phyloP scores from a whole-genome alignment of 495 filamentous ascomycete genomes.

The Symbiotaphrina buchneri region DNA sequence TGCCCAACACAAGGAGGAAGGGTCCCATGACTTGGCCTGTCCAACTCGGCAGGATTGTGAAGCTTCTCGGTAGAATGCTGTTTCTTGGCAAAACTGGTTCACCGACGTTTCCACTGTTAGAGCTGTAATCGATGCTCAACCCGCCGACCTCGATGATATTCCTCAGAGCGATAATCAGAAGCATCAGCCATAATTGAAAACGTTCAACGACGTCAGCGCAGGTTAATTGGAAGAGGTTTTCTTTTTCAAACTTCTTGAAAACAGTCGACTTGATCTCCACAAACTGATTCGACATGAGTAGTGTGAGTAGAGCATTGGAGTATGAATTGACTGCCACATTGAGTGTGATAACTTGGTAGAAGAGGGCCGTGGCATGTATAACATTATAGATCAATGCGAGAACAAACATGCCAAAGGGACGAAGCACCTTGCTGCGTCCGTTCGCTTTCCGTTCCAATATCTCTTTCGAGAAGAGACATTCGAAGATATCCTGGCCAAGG shows the following conservation, averaged over 20 bases:
- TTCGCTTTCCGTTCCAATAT: slow-evolving; percentile 70
- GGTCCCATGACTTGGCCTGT: slow-evolving; percentile 76
- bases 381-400: slow-evolving; percentile 75
- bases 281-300: slow-evolving; percentile 87
- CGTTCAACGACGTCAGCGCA: slow-evolving; percentile 94
- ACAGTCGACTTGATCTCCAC: slow-evolving; percentile 96
- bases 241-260: slow-evolving; percentile 95
- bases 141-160: slow-evolving; percentile 85
- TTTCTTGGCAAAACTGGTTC: slow-evolving; percentile 23
- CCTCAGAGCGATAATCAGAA: slow-evolving; percentile 81
- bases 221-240: slow-evolving; percentile 89
- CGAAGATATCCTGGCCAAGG: slow-evolving; percentile 84
- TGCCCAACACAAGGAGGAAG: slow-evolving; percentile 79
- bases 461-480: slow-evolving; percentile 84
- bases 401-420: slow-evolving; percentile 79
- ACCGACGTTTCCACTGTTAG: slow-evolving; percentile 20
- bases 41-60: slow-evolving; percentile 74
- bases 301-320: slow-evolving; percentile 80
- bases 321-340: slow-evolving; percentile 99
- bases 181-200: slow-evolving; percentile 94
- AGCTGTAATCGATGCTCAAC: slow-evolving; percentile 13
- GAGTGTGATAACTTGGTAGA: slow-evolving; percentile 92
- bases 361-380: slow-evolving; percentile 63
- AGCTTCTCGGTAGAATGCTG: slow-evolving; percentile 62
- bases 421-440: slow-evolving; percentile 77